Evolutionary conservation across 2,329 filamentous ascomycete species (phyloP), one percentile per base, ranked within the genome.

Genomic region (Fusarium veterinarium): DNA sequence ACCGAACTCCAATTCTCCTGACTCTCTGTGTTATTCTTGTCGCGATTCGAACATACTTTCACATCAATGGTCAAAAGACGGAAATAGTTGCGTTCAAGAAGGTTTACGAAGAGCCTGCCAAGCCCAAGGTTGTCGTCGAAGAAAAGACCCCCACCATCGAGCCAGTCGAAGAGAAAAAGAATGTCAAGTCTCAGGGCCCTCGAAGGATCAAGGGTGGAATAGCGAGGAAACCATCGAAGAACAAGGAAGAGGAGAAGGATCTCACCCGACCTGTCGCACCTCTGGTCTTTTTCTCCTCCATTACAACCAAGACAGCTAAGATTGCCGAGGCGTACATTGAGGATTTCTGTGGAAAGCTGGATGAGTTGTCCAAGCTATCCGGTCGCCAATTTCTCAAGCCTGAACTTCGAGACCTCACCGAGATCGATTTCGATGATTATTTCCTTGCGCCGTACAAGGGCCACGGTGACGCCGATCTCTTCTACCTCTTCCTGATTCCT

Each of bases 341-440:
- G 64, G 81, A 83, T 3, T 80, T 95, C 33, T 84, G 85, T 25
- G 68, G 78, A 73, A 76, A 89, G 20, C 85, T 93, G 23, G 83
- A 87, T 12, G 81, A 84, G 19, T 83, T 92, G 16, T 77, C 81
- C 14, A 75, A 76, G 55, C 78, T 81, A 20, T 78, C 80, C 0
- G 78, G 77, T 7, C 81, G 81, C 33, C 76, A 77, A 10, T 88
- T 88, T 71, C 78, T 87, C 2, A 83, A 88, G 41, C 91, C 94
- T 2, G 86, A 92, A 77, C 81, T 94, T 16, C 85, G 93, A 64
- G 94, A 98, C 77, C 84, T 98, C 31, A 91, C 95, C 5, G 91
- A 97, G 69, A 88, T 97, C 59, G 95, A 98, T 76, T 93, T 95
- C 76, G 95, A 99, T 77, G 95, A 98, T 78, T 97, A 92, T 82